Evolutionary conservation across 768 basidiomycete genomes (phyloP).

Genomic region (Leucocoprinus sp.): DNA sequence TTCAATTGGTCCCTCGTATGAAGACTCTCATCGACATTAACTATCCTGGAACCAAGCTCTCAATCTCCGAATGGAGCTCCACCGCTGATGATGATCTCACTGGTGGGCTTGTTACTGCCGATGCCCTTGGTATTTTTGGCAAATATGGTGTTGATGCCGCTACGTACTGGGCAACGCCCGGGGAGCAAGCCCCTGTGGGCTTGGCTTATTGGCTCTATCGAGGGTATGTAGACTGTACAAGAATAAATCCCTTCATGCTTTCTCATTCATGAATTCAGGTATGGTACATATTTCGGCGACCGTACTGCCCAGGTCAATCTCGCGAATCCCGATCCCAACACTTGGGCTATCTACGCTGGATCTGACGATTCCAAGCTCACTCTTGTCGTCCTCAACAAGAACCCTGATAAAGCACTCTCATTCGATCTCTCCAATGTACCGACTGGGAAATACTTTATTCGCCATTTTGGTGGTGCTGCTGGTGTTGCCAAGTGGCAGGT

Average conservation of each 20-base stretch:
- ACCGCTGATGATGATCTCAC: constrained; percentile 42
- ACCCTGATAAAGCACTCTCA: constrained; percentile 29
- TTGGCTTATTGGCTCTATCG: constrained; percentile 50
- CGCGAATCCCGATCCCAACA: constrained; percentile 29
- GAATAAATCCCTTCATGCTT: neutral
- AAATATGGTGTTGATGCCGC: constrained; percentile 39
- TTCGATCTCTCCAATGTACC: constrained; percentile 37
- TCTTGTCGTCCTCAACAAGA: constrained; percentile 46
- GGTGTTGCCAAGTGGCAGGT: constrained; percentile 52
- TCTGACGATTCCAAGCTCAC: constrained; percentile 31
- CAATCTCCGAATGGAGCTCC: constrained; percentile 45
- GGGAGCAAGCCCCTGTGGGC: constrained; percentile 39
- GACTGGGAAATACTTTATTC: constrained; percentile 39
- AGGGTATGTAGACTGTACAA: constrained; percentile 27
- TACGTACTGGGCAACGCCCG: constrained; percentile 45
- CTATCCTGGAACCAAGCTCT: constrained; percentile 50
- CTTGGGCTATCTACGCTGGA: constrained; percentile 39
- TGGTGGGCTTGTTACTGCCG: constrained; percentile 44
- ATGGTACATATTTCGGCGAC: constrained; percentile 38
- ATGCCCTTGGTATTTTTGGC: constrained; percentile 45
- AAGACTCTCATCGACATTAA: constrained; percentile 36
- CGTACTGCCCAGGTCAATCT: constrained; percentile 38
- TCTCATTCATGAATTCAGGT: constrained; percentile 21
- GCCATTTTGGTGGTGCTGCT: constrained; percentile 48
- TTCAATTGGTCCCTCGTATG: constrained; percentile 43